Evolutionary conservation across 306 rosid genomes (phyloP), one percentile per base, ranked within the genome.

Genomic region (Argentina anserina): DNA sequence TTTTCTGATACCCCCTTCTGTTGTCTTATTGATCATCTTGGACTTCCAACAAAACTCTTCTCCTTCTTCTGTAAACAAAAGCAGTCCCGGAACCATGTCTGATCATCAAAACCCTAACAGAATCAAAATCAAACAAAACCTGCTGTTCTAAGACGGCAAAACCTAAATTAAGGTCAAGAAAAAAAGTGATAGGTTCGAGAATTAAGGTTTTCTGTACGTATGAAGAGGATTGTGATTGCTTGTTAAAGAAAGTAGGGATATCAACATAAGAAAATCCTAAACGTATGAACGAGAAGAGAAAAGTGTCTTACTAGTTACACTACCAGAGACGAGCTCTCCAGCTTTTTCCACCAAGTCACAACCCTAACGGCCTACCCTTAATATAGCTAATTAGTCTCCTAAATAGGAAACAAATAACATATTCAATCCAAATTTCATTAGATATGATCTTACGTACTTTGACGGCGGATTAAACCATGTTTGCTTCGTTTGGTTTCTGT

Each of bases 1-100:
- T 81, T 90, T 92, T 58, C 64, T 6, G n/a, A 58, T 58, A 58
- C 40, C 40, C 15, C 11, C n/a, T 14, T 15, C 65, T 29, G 20
- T 15, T 4, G 65, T 31, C 40, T 59, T 31, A 15, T 31, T 15
- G 21, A 59, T 59, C 39, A 29, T 59, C 65, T 31, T 59, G 36
- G 63, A 25, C 15, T 18, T 26, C 17, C 8, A 8, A 12, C 36
- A 28, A 56, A 56, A 20, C 39, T 58, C 63, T 28, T 59, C 64
- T 59, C 15, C 65, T 59, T 59, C 40, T 5, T 59, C 34, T 23
- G 18, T 21, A 59, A 12, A 59, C 12, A 12, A 11, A 9, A 56
- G 20, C 63, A 12, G 33, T 56, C 63, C 5, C 63, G 63, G 63
- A 56, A 26, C 63, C 36, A 56, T 26, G 63, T 56, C 63, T 56